phyloP scores from a whole-genome alignment of 2,329 filamentous ascomycete species.

The Trichoderma sp. region DNA sequence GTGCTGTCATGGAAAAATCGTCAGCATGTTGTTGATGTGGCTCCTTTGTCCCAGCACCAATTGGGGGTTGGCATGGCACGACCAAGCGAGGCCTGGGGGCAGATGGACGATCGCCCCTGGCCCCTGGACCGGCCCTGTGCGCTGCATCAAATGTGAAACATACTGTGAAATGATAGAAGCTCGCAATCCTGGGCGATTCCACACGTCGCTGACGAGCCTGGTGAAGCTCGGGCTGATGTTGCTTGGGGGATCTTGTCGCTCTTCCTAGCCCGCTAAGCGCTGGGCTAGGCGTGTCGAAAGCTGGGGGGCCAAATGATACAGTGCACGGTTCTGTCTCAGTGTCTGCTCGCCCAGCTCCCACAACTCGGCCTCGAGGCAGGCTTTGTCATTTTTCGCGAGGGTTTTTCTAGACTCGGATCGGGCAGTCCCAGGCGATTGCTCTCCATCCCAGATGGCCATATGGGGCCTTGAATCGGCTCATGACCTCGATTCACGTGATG shows the following conservation, averaged over 20 bases:
- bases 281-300: constrained; percentile 32
- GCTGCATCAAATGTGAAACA: constrained; percentile 17
- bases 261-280: constrained; percentile 34
- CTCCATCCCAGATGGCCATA: constrained; percentile 20
- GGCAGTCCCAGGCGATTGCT: constrained; percentile 6
- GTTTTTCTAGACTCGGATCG: not conserved
- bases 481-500: constrained; percentile 38
- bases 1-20: constrained; percentile 20
- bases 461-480: constrained; percentile 31
- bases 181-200: constrained; percentile 28
- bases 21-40: constrained; percentile 21
- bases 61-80: constrained; percentile 25
- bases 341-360: not conserved
- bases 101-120: not conserved
- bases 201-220: constrained; percentile 28
- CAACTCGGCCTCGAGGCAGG: constrained; percentile 7
- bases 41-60: constrained; percentile 21
- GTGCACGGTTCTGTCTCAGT: constrained; percentile 16
- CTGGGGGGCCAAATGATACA: constrained; percentile 28
- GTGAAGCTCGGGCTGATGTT: constrained; percentile 30
- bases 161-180: constrained; percentile 23
- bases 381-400: constrained; percentile 12
- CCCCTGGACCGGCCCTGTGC: constrained; percentile 5
- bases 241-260: constrained; percentile 27
- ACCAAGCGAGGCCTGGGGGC: constrained; percentile 21